These are phyloP conservation scores for Candida lessepsii DNA, from an alignment of 805 yeast genomes.

Conservation along the genomic window DNA sequence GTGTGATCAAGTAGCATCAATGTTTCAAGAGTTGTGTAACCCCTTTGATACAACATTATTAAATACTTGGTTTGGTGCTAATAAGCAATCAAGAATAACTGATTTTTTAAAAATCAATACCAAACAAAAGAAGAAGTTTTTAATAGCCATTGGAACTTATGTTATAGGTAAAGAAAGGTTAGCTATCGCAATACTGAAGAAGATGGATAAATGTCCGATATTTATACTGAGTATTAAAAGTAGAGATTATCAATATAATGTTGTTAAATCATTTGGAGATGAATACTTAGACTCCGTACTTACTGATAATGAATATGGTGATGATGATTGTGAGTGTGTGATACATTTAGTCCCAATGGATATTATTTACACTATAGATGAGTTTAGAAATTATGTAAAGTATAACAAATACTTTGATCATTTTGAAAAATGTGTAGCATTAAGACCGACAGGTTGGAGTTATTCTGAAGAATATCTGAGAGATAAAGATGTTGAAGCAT, in stretches of 20 bases:
- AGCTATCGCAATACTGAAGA: conserved; percentile 63
- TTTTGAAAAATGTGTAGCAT: conserved; percentile 65
- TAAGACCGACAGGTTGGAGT: conserved; percentile 92
- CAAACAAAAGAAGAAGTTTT: conserved; percentile 34
- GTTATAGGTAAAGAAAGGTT: conserved; percentile 89
- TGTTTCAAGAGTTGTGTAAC: conserved; percentile 41
- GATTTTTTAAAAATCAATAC: conserved; percentile 25
- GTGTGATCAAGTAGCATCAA: conserved; percentile 55
- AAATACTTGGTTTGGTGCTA: conserved; percentile 32
- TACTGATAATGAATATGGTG: conserved; percentile 34
- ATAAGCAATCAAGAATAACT: conserved; percentile 39
- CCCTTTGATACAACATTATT: conserved; percentile 28
- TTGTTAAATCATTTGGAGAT: conserved; percentile 47
- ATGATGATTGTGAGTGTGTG: conserved; percentile 44
- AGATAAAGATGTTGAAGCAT: conserved; percentile 8
- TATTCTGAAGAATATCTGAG: conserved; percentile 26
- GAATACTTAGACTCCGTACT: conserved; percentile 33
- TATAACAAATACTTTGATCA: conserved; percentile 41
- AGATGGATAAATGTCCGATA: conserved; percentile 48
- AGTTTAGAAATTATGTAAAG: conserved; percentile 50
- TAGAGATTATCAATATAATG: conserved; percentile 37
- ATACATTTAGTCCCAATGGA: conserved; percentile 74
- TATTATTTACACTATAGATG: conserved; percentile 45
- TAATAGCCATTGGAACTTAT: conserved; percentile 81
- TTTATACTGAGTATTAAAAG: conserved; percentile 51